phyloP scores from a whole-genome alignment of 2,329 filamentous ascomycete species.

The Neonectria ditissima region DNA sequence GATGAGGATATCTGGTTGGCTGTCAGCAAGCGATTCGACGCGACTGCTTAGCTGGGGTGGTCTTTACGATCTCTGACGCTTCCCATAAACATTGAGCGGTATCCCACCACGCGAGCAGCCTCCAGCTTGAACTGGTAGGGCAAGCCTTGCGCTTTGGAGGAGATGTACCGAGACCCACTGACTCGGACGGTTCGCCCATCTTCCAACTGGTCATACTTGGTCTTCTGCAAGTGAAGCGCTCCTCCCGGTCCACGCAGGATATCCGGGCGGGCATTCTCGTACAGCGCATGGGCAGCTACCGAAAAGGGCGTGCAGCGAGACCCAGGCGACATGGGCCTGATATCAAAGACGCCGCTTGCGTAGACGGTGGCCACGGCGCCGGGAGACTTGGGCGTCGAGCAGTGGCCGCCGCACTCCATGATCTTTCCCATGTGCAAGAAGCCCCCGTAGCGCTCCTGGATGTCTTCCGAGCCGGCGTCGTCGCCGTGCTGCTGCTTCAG shows the following conservation, averaged over 20 bases:
- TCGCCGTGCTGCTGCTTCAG: constrained; percentile 19
- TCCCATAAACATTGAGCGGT: constrained; percentile 41
- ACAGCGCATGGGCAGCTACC: constrained; percentile 66
- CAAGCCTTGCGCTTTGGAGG: constrained; percentile 14
- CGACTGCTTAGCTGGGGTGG: fast-evolving
- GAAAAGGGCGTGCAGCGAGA: constrained; percentile 59
- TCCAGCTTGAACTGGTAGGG: constrained; percentile 42
- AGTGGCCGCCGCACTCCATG: constrained; percentile 64
- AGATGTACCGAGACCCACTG: constrained; percentile 22
- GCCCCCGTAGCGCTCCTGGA: constrained; percentile 45
- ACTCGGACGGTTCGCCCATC: constrained; percentile 34
- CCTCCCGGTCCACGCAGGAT: constrained; percentile 63
- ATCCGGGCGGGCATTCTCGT: constrained; percentile 67
- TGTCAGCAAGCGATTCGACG: neutral
- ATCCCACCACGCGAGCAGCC: constrained; percentile 35
- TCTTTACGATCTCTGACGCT: constrained; percentile 35
- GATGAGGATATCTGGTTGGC: constrained; percentile 32
- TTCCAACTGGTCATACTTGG: constrained; percentile 38
- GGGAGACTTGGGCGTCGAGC: constrained; percentile 59
- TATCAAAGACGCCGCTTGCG: constrained; percentile 57
- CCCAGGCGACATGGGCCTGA: constrained; percentile 54
- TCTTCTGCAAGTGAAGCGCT: constrained; percentile 53
- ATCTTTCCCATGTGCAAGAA: constrained; percentile 66
- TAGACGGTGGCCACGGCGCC: constrained; percentile 57
- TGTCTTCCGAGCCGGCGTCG: neutral